Conservation (phyloP, 805 yeast species). For the Schwanniomyces yamadae region DNA sequence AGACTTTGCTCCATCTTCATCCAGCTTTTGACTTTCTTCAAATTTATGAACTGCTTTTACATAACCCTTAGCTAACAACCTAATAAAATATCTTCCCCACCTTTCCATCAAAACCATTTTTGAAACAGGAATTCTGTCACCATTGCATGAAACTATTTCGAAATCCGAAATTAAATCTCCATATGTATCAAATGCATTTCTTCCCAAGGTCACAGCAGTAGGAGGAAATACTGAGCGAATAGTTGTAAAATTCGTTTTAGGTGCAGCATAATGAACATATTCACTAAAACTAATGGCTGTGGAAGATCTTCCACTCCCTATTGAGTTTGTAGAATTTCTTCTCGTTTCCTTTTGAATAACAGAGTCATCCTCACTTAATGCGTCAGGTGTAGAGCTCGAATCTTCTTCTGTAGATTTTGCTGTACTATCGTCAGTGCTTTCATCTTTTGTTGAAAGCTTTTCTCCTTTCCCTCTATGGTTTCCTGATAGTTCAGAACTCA, state of each 20-base stretch:
- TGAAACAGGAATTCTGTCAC: slow-evolving; percentile 65
- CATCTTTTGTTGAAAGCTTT: not conserved
- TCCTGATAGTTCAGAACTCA: slow-evolving; percentile 41
- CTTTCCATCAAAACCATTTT: slow-evolving; percentile 60
- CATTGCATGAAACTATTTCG: slow-evolving; percentile 68
- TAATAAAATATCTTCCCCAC: slow-evolving; percentile 75
- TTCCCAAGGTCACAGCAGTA: slow-evolving; percentile 73
- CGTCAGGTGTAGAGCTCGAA: slow-evolving; percentile 6
- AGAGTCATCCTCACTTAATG: slow-evolving; percentile 9
- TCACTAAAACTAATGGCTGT: slow-evolving; percentile 54
- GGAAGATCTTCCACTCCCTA: slow-evolving; percentile 20
- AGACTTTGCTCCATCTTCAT: slow-evolving; percentile 3
- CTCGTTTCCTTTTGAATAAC: slow-evolving; percentile 10
- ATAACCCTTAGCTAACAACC: slow-evolving; percentile 60
- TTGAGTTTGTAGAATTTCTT: slow-evolving; percentile 19
- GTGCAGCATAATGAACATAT: slow-evolving; percentile 74
- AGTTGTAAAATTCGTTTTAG: slow-evolving; percentile 63
- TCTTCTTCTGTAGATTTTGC: slow-evolving; percentile 9
- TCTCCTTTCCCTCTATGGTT: slow-evolving; percentile 8
- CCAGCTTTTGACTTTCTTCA: slow-evolving; percentile 23
- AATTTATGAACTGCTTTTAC: slow-evolving; percentile 52
- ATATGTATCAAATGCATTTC: slow-evolving; percentile 68
- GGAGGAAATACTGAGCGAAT: slow-evolving; percentile 72
- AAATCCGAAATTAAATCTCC: slow-evolving; percentile 67
- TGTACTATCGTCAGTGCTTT: slow-evolving; percentile 1